Evolutionary conservation across 139 green algal species (phyloP).

Genomic region (Picochlorum sp.): DNA sequence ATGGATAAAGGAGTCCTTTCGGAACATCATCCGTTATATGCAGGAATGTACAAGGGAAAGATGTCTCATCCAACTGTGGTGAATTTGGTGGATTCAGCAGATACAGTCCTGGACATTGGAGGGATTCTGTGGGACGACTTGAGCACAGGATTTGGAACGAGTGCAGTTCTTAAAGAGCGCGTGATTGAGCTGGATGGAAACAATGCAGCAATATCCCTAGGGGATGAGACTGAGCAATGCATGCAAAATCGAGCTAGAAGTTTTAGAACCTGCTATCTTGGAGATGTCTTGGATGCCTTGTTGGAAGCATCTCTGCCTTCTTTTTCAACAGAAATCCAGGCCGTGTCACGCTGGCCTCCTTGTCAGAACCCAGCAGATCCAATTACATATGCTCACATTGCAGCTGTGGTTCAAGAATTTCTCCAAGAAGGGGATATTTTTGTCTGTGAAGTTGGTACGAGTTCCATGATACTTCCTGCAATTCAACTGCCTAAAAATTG

Average conservation of each 20-base stretch:
- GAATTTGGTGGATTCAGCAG: neutral
- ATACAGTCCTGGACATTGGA: slow-evolving; percentile 7
- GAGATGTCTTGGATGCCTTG: neutral
- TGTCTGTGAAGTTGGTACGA: slow-evolving; percentile 6
- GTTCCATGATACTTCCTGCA: neutral
- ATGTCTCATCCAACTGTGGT: neutral
- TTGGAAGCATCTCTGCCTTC: neutral
- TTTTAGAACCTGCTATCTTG: neutral
- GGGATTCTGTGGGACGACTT: slow-evolving; percentile 9
- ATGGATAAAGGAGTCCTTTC: slow-evolving; percentile 11
- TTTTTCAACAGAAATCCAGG: neutral
- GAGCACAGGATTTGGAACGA: slow-evolving; percentile 9
- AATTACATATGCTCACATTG: slow-evolving; percentile 1
- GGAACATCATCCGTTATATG: slow-evolving; percentile 4
- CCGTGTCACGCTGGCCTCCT: neutral
- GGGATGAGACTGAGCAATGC: neutral
- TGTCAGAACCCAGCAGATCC: neutral
- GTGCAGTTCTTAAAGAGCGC: neutral
- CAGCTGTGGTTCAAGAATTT: neutral
- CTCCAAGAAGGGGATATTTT: slow-evolving; percentile 6
- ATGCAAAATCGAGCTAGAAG: slow-evolving; percentile 7
- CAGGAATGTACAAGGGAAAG: slow-evolving; percentile 7
- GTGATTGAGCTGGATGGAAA: neutral
- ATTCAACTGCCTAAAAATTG: neutral
- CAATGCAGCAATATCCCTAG: neutral